Conservation (phyloP, 495 filamentous ascomycete genomes). For the Ramalina intermedia region DNA sequence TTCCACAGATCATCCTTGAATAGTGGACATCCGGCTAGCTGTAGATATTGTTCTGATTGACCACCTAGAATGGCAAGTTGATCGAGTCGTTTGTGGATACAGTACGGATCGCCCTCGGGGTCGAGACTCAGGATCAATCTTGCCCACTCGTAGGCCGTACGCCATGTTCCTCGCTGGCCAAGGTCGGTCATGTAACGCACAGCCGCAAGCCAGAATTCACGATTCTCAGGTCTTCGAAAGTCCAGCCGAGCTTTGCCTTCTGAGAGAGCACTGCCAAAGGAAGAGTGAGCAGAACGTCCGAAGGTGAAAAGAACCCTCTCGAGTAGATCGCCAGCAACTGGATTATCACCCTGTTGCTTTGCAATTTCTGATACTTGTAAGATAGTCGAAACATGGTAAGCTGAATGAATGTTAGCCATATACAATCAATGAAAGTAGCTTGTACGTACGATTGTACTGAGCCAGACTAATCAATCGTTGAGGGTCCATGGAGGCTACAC, state of each 20-base stretch:
- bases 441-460: conserved; percentile 41
- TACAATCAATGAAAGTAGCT: not conserved
- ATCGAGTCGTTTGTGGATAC: conserved; percentile 62
- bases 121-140: conserved; percentile 69
- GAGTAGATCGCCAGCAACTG: conserved; percentile 71
- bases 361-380: conserved; percentile 87
- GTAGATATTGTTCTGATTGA: conserved; percentile 61
- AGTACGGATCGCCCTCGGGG: conserved; percentile 67
- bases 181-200: conserved; percentile 77
- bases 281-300: conserved; percentile 66
- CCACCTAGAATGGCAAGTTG: conserved; percentile 67
- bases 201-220: conserved; percentile 83
- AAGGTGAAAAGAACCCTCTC: conserved; percentile 90
- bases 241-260: conserved; percentile 67
- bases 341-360: conserved; percentile 74
- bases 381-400: conserved; percentile 86
- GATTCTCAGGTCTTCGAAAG: conserved; percentile 68
- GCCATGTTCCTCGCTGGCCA: conserved; percentile 79
- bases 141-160: conserved; percentile 85
- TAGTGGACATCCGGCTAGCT: conserved; percentile 46
- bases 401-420: conserved; percentile 6
- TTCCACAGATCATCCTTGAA: conserved; percentile 32
- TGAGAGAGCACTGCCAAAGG: conserved; percentile 59
- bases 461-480: conserved; percentile 51
- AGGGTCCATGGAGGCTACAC: conserved; percentile 72